These are phyloP conservation scores for Rhizoctonia solani DNA, from an alignment of 1,284 basidiomycete genomes.

Conservation along the genomic window DNA sequence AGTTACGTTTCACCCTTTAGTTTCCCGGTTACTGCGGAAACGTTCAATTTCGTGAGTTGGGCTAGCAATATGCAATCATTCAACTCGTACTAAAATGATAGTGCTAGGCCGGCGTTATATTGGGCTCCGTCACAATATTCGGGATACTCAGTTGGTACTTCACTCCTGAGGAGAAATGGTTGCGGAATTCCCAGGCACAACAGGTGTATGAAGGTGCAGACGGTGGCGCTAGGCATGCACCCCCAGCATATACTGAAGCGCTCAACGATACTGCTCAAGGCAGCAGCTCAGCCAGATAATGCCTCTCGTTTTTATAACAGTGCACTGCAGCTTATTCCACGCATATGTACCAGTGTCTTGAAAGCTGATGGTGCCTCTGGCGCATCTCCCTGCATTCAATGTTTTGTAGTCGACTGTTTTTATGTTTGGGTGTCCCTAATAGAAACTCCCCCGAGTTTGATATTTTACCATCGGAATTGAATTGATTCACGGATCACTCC, in stretches of 20 bases:
- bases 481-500: too few relatives aligned
- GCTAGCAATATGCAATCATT: not conserved
- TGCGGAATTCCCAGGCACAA: slow-evolving; percentile 57
- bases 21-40: slow-evolving; percentile 72
- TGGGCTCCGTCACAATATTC: slow-evolving; percentile 74
- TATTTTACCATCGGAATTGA: too few relatives aligned
- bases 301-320: too few relatives aligned
- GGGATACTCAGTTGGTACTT: slow-evolving; percentile 76
- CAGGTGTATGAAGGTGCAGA: slow-evolving; percentile 43
- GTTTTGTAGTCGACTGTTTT: too few relatives aligned
- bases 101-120: slow-evolving; percentile 63
- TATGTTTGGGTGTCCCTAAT: too few relatives aligned
- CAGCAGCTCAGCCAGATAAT: too few relatives aligned
- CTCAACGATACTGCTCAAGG: too few relatives aligned
- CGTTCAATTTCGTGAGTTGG: slow-evolving; percentile 76
- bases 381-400: too few relatives aligned
- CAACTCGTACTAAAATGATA: not conserved
- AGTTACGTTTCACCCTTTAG: slow-evolving; percentile 80
- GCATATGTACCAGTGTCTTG: too few relatives aligned
- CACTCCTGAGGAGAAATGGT: slow-evolving; percentile 75
- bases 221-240: not conserved
- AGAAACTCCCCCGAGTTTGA: too few relatives aligned
- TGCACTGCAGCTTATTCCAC: too few relatives aligned
- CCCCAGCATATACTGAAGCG: not conserved
- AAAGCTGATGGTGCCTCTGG: too few relatives aligned